These are phyloP conservation scores for Gymnopilus dilepis DNA, from an alignment of 768 basidiomycete genomes.

Conservation along the genomic window DNA sequence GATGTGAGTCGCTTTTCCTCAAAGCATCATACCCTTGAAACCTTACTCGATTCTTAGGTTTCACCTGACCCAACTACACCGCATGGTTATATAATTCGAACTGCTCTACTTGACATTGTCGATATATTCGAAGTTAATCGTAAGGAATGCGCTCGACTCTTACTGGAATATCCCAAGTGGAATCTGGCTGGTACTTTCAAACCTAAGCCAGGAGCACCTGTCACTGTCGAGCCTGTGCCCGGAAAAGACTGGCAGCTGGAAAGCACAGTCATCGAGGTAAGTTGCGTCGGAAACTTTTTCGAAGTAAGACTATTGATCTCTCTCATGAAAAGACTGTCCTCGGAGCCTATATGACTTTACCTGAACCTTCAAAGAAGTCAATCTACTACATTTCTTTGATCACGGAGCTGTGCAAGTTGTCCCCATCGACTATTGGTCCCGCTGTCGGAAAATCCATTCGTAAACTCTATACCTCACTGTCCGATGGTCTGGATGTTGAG, in stretches of 20 bases:
- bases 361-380: slow-evolving; percentile 75
- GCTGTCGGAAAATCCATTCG: slow-evolving; percentile 96
- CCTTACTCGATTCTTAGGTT: slow-evolving; percentile 49
- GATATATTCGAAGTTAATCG: slow-evolving; percentile 95
- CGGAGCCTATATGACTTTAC: slow-evolving; percentile 74
- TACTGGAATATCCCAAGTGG: slow-evolving; percentile 90
- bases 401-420: slow-evolving; percentile 94
- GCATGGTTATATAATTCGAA: slow-evolving; percentile 80
- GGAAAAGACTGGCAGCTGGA: slow-evolving; percentile 89
- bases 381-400: slow-evolving; percentile 90
- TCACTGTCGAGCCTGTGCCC: slow-evolving; percentile 51
- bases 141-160: slow-evolving; percentile 88
- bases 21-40: not conserved
- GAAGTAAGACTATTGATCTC: not conserved
- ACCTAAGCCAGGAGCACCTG: slow-evolving; percentile 67
- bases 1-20: slow-evolving; percentile 39
- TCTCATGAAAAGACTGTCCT: slow-evolving; percentile 62
- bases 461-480: slow-evolving; percentile 78
- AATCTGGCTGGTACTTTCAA: slow-evolving; percentile 84
- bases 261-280: slow-evolving; percentile 84
- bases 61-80: slow-evolving; percentile 78
- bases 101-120: slow-evolving; percentile 75
- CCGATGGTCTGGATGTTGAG: slow-evolving; percentile 88
- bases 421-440: slow-evolving; percentile 90
- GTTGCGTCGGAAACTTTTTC: slow-evolving; percentile 16